phyloP scores from a whole-genome alignment of 1,284 basidiomycete genomes.

The Cutaneotrichosporon sp. region DNA sequence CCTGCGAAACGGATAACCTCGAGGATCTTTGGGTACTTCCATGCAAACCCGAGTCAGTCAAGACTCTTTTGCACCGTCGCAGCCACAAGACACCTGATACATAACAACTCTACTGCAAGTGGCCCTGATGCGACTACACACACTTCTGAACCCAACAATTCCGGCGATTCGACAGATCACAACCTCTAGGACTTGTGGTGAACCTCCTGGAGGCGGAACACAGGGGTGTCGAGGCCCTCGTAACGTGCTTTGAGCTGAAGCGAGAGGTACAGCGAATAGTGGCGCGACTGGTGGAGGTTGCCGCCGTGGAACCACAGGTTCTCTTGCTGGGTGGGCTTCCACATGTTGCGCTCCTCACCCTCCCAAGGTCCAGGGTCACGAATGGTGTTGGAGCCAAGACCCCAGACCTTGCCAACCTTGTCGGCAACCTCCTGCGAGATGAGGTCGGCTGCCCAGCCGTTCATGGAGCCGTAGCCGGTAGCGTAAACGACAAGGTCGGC shows the following conservation, averaged over 20 bases:
- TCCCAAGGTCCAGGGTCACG: slow-evolving; percentile 19
- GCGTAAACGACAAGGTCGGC: slow-evolving; percentile 20
- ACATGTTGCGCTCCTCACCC: slow-evolving; percentile 22
- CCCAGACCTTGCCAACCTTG: slow-evolving; percentile 19
- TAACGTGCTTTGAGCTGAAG: slow-evolving; percentile 20
- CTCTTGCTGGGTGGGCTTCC: slow-evolving; percentile 14
- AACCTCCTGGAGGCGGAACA: slow-evolving; percentile 16
- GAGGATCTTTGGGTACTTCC: too few species aligned
- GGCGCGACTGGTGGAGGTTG: slow-evolving; percentile 18
- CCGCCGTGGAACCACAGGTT: slow-evolving; percentile 18
- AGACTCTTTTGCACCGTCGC: too few species aligned
- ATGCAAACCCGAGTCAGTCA: too few species aligned
- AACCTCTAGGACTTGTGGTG: slow-evolving; percentile 9
- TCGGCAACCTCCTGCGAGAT: slow-evolving; percentile 16
- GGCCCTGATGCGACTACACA: too few species aligned
- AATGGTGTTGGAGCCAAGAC: slow-evolving; percentile 14
- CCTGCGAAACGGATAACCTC: too few species aligned
- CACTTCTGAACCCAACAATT: too few species aligned
- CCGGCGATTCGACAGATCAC: not conserved
- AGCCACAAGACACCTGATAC: too few species aligned
- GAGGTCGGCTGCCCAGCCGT: slow-evolving; percentile 16
- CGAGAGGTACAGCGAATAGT: slow-evolving; percentile 18
- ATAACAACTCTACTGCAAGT: too few species aligned
- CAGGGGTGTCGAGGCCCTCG: slow-evolving; percentile 17
- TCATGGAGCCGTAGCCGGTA: slow-evolving; percentile 19